Percentiles rank a stretch among this genome's conserved stretches.
Conservation (phyloP, 177 flowering plant genomes). For the Telopea speciosissima region DNA sequence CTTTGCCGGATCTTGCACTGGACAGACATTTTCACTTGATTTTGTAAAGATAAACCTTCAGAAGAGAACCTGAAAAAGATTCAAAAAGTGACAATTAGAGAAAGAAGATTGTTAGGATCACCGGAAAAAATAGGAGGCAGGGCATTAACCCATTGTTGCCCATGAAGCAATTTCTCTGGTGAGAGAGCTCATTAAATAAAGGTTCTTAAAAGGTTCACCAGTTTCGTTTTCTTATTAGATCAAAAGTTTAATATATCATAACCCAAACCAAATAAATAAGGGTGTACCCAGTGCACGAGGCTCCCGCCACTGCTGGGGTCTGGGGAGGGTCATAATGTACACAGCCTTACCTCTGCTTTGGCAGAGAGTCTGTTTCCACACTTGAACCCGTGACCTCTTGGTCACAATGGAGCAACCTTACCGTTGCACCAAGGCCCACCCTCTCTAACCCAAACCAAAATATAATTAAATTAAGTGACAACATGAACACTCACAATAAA, state of each 20-base stretch:
- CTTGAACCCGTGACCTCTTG: no score
- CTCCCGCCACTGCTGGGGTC: no score
- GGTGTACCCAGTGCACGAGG: no score
- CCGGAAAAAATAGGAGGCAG: background rate
- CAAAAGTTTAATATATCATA: background rate
- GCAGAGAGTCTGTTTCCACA: no score
- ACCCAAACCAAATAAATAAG: background rate
- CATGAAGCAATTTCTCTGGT: background rate
- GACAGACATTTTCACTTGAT: conserved; percentile 98
- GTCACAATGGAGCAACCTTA: no score
- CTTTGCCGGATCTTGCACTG: conserved; percentile 91
- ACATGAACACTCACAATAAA: no score
- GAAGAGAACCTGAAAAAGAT: conserved; percentile 52
- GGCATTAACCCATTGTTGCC: background rate
- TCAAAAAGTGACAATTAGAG: background rate
- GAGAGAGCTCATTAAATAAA: background rate
- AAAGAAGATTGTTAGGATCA: background rate
- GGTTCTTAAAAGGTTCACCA: background rate
- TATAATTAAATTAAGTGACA: no score
- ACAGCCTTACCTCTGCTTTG: no score
- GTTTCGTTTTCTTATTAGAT: no score
- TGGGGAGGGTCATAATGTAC: no score
- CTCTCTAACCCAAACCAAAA: background rate
- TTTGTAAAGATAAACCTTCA: conserved; percentile 88
- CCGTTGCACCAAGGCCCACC: no score